Base-by-base conservation (phyloP, 768 basidiomycete genomes). In the Phylloporus scabripes region DNA sequence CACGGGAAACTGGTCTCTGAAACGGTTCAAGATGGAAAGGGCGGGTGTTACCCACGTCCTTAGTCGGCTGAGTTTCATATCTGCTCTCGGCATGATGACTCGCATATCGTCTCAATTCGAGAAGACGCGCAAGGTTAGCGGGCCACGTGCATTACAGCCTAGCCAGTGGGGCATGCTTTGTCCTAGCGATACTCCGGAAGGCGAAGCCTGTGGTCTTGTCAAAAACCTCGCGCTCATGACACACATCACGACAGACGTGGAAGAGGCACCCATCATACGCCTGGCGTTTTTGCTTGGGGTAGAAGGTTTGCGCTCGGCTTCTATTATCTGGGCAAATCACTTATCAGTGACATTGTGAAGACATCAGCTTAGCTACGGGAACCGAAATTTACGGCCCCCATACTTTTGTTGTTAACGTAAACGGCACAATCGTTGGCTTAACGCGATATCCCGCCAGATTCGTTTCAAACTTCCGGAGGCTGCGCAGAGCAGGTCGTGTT, bases 171-270 rank as follows among this genome's bases (percentile, higher is more conserved):
- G 96, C 32, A 90, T 99, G 74, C 74, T 98, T 17, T 99, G 96
- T 71, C 92, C 96, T 0, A 92, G 90, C 64, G 96, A 99, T 68
- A 99, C 96, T 0, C 96, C 96, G 0, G 96, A 99, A 83, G 96
- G 96, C 64, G 96, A 99, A 71, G 96, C 96, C 15, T 99, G 96
- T 63, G 96, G 96, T 21, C 72, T 99, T 50, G 96, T 99, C 40
- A 99, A 99, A 74, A 99, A 99, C 70, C 72, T 99, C 53, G 96
- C 96, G 3, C 74, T 99, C 14, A 99, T 99, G 96, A 98, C 96
- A 3, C 95, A 99, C 69, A 98, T 99, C 65, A 99, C 96, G 8
- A 98, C 96, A 36, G 96, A 98, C 66, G 95, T 93, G 26, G 93
- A 95, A 52, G 96, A 99, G 66, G 90, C 85, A 51, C 94, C 95